Percentiles rank a stretch among this genome's conserved stretches.
Conservation (phyloP, 2,329 filamentous ascomycete species). For the Botryosphaeria agaves region DNA sequence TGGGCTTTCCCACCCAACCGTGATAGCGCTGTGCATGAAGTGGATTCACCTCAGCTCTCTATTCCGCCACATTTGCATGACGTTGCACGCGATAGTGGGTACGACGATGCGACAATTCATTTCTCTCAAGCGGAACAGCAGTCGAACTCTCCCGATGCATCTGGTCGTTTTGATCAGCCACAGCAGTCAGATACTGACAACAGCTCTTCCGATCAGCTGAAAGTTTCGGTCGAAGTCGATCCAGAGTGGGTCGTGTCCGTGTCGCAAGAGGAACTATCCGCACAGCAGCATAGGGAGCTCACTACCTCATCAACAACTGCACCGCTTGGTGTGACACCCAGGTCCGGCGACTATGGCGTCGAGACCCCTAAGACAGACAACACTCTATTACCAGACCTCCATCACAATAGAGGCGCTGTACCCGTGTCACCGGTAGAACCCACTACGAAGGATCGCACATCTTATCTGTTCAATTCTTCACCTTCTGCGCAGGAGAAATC, state of each 20-base stretch:
- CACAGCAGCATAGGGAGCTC: no score
- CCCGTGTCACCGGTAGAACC: conserved; percentile 20
- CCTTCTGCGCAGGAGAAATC: conserved; percentile 8
- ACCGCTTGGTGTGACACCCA: background rate
- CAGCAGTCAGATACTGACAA: conserved; percentile 3
- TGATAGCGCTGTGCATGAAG: conserved; percentile 27
- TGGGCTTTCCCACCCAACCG: conserved; percentile 22
- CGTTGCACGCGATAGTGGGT: conserved; percentile 24
- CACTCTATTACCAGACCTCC: background rate
- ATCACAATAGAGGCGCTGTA: background rate
- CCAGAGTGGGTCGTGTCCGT: conserved; percentile 7
- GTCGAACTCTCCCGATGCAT: no score
- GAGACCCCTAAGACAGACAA: background rate
- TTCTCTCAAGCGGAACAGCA: no score
- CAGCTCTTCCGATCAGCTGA: conserved; percentile 5
- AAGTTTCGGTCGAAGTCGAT: conserved; percentile 7
- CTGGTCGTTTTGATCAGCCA: no score
- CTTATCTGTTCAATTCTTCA: conserved; percentile 26
- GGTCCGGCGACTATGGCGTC: background rate
- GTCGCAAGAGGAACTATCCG: no score
- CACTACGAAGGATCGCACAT: conserved; percentile 26
- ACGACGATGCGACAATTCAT: conserved; percentile 12
- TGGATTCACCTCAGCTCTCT: conserved; percentile 23
- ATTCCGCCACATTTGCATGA: conserved; percentile 11
- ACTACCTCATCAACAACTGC: background rate